These are phyloP conservation scores for Plasmodium sp. DNA, from an alignment of 169 alveolate genomes.

Conservation along the genomic window DNA sequence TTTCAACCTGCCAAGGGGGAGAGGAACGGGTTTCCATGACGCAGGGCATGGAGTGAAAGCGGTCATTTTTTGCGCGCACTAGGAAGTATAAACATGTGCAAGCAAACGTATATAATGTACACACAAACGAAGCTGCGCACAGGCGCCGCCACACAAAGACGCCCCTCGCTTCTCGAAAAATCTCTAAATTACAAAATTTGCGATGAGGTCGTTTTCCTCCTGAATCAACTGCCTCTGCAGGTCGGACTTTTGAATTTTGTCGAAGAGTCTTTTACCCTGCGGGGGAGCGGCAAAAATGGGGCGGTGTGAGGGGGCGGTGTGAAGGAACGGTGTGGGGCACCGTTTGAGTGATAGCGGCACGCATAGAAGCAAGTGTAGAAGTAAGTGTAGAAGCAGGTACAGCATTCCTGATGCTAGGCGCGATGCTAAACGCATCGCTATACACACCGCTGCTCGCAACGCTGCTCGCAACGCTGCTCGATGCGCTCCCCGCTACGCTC, in stretches of 20 bases:
- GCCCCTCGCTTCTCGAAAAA: background rate
- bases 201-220: constrained; percentile 48
- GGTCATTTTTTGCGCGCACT: background rate
- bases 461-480: too few species aligned
- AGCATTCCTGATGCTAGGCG: background rate
- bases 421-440: background rate
- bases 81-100: background rate
- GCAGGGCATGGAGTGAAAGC: background rate
- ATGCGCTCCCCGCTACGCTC: too few species aligned
- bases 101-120: background rate
- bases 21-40: background rate
- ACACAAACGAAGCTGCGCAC: too few species aligned
- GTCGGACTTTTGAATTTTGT: constrained; percentile 39
- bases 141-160: too few species aligned
- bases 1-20: constrained; percentile 19
- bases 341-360: background rate
- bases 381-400: background rate
- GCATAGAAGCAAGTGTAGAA: background rate
- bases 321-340: background rate
- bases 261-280: constrained; percentile 45
- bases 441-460: background rate
- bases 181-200: constrained; percentile 29
- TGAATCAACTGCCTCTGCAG: constrained; percentile 43
- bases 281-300: background rate
- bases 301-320: background rate